phyloP scores from a whole-genome alignment of 179 eudicot species.

The Silene vulgaris region DNA sequence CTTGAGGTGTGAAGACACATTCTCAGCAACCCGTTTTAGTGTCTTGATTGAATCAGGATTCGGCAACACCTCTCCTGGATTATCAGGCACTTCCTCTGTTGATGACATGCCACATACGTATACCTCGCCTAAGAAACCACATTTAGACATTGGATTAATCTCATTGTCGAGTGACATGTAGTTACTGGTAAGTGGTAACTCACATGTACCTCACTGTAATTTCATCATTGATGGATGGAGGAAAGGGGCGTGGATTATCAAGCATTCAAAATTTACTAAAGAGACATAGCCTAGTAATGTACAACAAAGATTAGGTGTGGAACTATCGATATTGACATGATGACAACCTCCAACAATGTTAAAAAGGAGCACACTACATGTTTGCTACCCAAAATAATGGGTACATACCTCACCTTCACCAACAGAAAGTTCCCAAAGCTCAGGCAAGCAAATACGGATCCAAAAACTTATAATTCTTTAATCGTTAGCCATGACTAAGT shows the following conservation, averaged over 20 bases:
- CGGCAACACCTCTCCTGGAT: constrained; percentile 52
- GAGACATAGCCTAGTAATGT: neutral
- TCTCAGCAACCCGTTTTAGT: constrained; percentile 65
- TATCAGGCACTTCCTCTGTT: constrained; percentile 66
- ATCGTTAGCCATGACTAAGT: no score
- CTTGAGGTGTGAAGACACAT: constrained; percentile 55
- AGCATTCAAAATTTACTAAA: neutral
- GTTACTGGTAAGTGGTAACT: neutral
- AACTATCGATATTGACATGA: no score
- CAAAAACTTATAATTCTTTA: no score
- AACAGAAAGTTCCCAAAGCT: no score
- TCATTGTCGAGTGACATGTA: no score
- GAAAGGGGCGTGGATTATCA: neutral
- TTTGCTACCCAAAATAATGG: no score
- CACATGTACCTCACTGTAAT: neutral
- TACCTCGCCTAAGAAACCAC: constrained; percentile 56
- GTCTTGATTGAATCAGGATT: constrained; percentile 60
- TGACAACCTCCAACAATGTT: no score
- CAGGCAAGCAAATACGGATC: no score
- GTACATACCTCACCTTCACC: no score
- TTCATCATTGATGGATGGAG: neutral
- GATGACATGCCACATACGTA: constrained; percentile 80
- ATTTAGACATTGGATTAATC: neutral
- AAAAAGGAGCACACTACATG: no score
- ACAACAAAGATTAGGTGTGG: neutral